phyloP scores from a whole-genome alignment of 2,329 filamentous ascomycete genomes.

The Tricladium varicosporioides region DNA sequence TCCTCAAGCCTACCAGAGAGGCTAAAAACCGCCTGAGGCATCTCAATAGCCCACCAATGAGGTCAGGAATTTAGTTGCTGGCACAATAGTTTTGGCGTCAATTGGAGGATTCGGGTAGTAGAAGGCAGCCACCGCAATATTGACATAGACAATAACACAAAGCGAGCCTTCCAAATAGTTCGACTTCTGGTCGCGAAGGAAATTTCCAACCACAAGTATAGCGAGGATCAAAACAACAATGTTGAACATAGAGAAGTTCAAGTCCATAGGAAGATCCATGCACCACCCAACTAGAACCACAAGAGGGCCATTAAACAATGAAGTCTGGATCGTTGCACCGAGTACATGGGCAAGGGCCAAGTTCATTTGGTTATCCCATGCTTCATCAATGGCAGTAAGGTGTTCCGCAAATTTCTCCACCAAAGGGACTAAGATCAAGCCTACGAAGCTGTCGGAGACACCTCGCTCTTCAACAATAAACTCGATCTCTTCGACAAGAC shows the following conservation, averaged over 20 bases:
- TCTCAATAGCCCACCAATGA: no score
- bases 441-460: constrained; percentile 58
- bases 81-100: no score
- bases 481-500: constrained; percentile 70
- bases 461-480: constrained; percentile 51
- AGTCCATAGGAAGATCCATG: constrained; percentile 64
- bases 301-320: constrained; percentile 81
- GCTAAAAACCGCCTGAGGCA: no score
- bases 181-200: constrained; percentile 81
- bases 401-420: constrained; percentile 88
- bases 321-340: constrained; percentile 84
- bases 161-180: constrained; percentile 88
- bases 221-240: constrained; percentile 77
- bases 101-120: constrained; percentile 49
- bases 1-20: no score
- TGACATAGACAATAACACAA: constrained; percentile 66
- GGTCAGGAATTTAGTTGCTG: no score
- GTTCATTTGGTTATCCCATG: constrained; percentile 80
- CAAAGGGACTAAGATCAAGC: constrained; percentile 75
- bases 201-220: constrained; percentile 84
- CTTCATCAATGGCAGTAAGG: constrained; percentile 80
- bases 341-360: constrained; percentile 83
- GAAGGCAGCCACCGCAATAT: constrained; percentile 57
- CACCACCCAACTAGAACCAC: constrained; percentile 85
- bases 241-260: constrained; percentile 88